Percentiles rank a stretch among this genome's conserved stretches.
Conservation (phyloP, 805 yeast species). For the Barnettozyma sp. region DNA sequence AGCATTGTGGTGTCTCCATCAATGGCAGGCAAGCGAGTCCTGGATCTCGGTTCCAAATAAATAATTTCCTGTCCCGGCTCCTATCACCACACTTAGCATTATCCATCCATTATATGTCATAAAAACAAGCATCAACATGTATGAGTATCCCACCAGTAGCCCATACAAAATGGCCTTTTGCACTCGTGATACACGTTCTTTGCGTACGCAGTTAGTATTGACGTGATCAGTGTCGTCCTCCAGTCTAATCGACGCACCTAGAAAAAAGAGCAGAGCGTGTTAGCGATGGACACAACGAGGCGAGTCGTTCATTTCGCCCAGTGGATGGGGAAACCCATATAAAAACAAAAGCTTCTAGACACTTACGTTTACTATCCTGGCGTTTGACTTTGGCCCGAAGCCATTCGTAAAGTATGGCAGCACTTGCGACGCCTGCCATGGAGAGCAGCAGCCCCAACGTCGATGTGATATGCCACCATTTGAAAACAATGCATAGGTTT, state of each 20-base stretch:
- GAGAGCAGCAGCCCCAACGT: conserved; percentile 45
- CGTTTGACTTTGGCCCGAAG: conserved; percentile 28
- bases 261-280: conserved; percentile 2
- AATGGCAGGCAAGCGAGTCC: conserved; percentile 25
- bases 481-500: conserved; percentile 64
- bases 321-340: too few species aligned
- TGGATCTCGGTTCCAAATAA: conserved; percentile 40
- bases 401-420: conserved; percentile 58
- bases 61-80: conserved; percentile 66
- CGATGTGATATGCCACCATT: conserved; percentile 73
- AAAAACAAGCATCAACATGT: conserved; percentile 69
- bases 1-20: too few species aligned
- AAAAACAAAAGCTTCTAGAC: not conserved
- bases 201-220: conserved; percentile 7
- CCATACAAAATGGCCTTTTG: conserved; percentile 47
- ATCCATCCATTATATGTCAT: conserved; percentile 88
- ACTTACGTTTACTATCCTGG: conserved; percentile 20
- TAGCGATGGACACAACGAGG: conserved; percentile 4
- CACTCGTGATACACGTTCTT: conserved; percentile 19
- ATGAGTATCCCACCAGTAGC: conserved; percentile 60
- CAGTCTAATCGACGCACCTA: conserved; percentile 8
- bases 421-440: conserved; percentile 37
- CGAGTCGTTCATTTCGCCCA: too few species aligned
- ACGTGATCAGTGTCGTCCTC: conserved; percentile 9
- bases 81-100: conserved; percentile 64